phyloP scores from a whole-genome alignment of 2,329 filamentous ascomycete species.

The Ophiostoma ulmi region DNA sequence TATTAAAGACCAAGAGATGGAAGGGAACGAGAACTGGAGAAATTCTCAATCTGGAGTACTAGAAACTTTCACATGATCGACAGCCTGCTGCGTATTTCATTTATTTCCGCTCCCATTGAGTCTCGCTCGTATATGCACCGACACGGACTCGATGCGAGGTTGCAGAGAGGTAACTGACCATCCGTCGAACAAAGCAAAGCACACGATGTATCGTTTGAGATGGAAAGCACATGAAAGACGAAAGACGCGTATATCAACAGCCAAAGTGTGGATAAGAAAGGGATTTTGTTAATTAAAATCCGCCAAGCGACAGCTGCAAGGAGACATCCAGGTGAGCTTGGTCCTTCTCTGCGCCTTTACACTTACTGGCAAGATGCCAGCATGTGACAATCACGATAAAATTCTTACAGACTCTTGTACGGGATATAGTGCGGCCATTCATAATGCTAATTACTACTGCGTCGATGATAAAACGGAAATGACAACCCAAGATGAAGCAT shows the following conservation, averaged over 20 bases:
- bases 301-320: neutral
- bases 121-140: constrained; percentile 7
- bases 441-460: neutral
- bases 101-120: neutral
- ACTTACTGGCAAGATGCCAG: neutral
- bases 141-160: neutral
- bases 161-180: neutral
- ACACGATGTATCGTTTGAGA: neutral
- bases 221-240: neutral
- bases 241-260: neutral
- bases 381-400: neutral
- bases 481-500: neutral
- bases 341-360: neutral
- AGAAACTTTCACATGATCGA: neutral
- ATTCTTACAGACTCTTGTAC: neutral
- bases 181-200: neutral
- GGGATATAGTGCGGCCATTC: neutral
- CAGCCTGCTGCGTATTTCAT: neutral
- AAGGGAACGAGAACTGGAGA: no score
- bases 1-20: neutral
- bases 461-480: neutral
- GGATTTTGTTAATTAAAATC: neutral
- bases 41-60: no score
- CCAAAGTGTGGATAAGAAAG: neutral
- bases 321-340: neutral